These are phyloP conservation scores for Cudoniella acicularis DNA, from an alignment of 495 filamentous ascomycete genomes.

Conservation along the genomic window DNA sequence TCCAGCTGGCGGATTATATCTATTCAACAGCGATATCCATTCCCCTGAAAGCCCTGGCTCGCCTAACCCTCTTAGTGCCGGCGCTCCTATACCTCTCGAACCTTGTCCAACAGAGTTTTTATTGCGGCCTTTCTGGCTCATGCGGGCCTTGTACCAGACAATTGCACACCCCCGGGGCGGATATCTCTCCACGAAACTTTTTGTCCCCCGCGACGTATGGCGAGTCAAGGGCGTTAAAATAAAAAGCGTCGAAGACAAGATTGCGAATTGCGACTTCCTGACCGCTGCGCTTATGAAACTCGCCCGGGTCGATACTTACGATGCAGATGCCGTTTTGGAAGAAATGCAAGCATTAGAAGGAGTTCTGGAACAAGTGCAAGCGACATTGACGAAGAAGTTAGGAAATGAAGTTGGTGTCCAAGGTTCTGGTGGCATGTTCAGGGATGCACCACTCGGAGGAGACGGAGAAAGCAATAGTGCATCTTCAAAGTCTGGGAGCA, in stretches of 20 bases:
- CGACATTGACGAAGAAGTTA: constrained; percentile 72
- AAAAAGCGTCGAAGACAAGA: constrained; percentile 87
- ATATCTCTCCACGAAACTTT: constrained; percentile 85
- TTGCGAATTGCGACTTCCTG: constrained; percentile 86
- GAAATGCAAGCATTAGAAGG: constrained; percentile 93
- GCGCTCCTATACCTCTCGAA: constrained; percentile 73
- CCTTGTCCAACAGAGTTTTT: constrained; percentile 85
- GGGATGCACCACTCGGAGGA: constrained; percentile 48
- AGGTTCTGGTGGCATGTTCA: constrained; percentile 63
- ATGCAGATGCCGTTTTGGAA: constrained; percentile 86
- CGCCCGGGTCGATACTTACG: constrained; percentile 75
- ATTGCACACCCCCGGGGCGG: constrained; percentile 87
- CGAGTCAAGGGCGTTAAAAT: constrained; percentile 90
- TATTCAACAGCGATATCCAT: constrained; percentile 84
- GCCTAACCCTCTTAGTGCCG: constrained; percentile 51
- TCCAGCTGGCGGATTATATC: constrained; percentile 64
- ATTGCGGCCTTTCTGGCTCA: constrained; percentile 92
- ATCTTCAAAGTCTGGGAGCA: constrained; percentile 52
- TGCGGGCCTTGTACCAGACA: constrained; percentile 89
- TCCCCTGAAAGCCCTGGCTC: constrained; percentile 64
- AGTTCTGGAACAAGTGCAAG: constrained; percentile 81
- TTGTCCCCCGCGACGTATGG: constrained; percentile 91
- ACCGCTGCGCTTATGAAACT: constrained; percentile 87
- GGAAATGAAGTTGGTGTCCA: constrained; percentile 87
- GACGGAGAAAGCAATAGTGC: constrained; percentile 37